phyloP scores from a whole-genome alignment of 176 grass and related monocot species.

The Dactylis glomerata region DNA sequence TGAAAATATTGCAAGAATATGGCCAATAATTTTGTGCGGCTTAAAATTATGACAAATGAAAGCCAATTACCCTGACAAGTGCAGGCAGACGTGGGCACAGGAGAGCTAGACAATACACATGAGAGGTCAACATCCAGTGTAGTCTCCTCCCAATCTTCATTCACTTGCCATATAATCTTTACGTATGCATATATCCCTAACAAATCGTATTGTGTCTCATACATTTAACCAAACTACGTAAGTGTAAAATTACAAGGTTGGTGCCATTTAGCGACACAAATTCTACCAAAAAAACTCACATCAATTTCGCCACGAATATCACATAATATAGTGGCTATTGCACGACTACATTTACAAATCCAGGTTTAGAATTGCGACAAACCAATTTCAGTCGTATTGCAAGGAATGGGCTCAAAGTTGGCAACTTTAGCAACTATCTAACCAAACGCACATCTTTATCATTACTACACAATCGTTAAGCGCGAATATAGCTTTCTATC shows the following conservation, averaged over 20 bases:
- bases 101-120: background rate
- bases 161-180: background rate
- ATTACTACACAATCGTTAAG: background rate
- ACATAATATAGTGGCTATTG: background rate
- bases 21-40: background rate
- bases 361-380: background rate
- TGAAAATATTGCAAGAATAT: background rate
- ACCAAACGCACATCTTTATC: background rate
- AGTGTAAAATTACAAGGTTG: background rate
- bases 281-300: background rate
- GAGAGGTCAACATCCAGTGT: background rate
- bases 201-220: background rate
- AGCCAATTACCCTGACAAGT: background rate
- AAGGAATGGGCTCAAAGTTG: conserved; percentile 19
- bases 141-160: background rate
- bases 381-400: conserved; percentile 2
- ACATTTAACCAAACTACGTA: background rate
- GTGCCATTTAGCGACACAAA: background rate
- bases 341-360: background rate
- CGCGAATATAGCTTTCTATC: background rate
- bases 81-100: background rate
- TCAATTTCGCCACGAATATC: background rate
- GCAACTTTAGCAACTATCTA: background rate
- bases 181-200: background rate
- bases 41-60: background rate